These are phyloP conservation scores for Pythium biforme DNA, from an alignment of 352 stramenopile genomes.

Conservation along the genomic window DNA sequence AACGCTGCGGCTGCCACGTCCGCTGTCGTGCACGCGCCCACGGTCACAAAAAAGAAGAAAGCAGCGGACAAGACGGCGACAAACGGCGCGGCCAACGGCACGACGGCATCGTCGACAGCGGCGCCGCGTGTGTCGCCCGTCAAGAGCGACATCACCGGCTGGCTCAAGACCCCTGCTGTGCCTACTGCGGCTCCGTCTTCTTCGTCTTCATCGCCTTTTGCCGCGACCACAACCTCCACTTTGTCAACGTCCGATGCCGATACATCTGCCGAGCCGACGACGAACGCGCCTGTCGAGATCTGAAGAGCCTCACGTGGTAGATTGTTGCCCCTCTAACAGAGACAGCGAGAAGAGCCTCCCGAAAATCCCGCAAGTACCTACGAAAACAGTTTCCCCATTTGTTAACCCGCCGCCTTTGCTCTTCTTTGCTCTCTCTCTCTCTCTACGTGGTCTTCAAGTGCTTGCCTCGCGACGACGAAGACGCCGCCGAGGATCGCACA, in stretches of 20 bases:
- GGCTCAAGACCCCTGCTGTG: constrained; percentile 20
- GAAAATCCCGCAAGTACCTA: not conserved
- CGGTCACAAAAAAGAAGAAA: constrained; percentile 2
- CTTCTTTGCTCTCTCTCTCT: not conserved
- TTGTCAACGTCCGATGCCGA: not conserved
- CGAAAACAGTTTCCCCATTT: not conserved
- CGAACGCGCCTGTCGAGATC: constrained; percentile 9
- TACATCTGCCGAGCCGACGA: not conserved
- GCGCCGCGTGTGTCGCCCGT: constrained; percentile 7
- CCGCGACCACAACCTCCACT: not conserved
- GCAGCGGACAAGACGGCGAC: constrained; percentile 5
- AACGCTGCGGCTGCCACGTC: not conserved
- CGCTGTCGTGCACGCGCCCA: not conserved
- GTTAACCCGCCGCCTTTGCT: not conserved
- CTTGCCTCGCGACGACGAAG: not conserved
- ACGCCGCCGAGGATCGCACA: not conserved
- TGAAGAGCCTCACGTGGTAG: not conserved
- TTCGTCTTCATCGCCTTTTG: not conserved
- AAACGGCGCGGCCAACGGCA: not conserved
- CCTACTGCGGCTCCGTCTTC: not conserved
- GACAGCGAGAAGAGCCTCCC: too few species aligned
- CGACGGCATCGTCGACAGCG: not conserved
- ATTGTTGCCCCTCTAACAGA: too few species aligned
- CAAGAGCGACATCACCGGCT: constrained; percentile 22
- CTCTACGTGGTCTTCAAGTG: not conserved